Conservation (phyloP, 2,329 filamentous ascomycete genomes). For the Chaetomiaceae sp. region DNA sequence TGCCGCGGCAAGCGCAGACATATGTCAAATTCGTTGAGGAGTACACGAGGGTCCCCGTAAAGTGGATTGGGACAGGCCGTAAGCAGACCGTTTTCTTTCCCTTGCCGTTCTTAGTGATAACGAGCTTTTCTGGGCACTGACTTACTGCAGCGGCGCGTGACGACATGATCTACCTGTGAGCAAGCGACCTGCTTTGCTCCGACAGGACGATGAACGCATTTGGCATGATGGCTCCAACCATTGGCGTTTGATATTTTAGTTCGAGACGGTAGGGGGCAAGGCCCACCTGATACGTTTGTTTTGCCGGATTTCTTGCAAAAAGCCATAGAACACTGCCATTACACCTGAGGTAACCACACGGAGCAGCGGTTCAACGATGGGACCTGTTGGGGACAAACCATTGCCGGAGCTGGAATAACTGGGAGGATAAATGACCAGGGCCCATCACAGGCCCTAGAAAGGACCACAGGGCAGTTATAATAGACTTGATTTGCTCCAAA, state of each 20-base stretch:
- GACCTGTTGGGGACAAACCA: neutral
- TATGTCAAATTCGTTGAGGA: constrained; percentile 65
- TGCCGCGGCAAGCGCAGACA: constrained; percentile 59
- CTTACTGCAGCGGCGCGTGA: constrained; percentile 17
- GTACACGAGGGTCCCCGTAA: constrained; percentile 51
- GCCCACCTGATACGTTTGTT: neutral
- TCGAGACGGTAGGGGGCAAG: neutral
- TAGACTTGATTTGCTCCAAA: constrained; percentile 1
- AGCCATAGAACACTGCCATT: neutral
- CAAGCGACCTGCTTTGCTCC: neutral
- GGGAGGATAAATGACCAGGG: neutral
- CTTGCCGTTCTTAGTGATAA: no score
- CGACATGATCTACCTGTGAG: constrained; percentile 25
- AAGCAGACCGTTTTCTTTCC: constrained; percentile 1
- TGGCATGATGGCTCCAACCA: neutral
- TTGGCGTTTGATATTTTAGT: neutral
- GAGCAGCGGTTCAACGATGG: neutral
- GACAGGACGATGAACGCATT: neutral
- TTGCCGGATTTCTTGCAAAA: neutral
- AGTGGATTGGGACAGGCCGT: constrained; percentile 29
- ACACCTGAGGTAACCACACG: neutral
- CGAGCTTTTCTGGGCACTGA: neutral
- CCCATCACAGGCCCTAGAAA: neutral
- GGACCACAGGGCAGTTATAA: constrained; percentile 1
- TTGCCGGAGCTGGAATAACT: neutral